phyloP scores from a whole-genome alignment of 75 land plant genomes.

The Pinus tabuliformis region DNA sequence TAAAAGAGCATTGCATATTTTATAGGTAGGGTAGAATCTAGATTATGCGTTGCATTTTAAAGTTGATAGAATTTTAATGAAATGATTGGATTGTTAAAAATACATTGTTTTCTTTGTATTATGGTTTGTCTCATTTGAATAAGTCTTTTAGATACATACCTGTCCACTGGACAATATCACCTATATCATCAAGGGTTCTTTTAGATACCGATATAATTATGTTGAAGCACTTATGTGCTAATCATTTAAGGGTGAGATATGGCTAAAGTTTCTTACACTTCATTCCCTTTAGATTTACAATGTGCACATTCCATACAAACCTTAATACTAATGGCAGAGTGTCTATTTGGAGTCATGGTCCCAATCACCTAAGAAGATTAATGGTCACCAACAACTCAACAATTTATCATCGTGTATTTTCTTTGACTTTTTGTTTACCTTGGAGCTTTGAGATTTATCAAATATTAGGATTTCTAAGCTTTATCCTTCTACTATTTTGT shows the following conservation, averaged over 20 bases:
- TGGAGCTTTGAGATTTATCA: neutral
- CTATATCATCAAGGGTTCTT: neutral
- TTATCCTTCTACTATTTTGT: neutral
- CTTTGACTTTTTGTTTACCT: neutral
- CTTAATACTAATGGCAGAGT: neutral
- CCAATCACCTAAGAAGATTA: neutral
- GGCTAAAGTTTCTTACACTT: neutral
- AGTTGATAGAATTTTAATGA: neutral
- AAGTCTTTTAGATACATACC: neutral
- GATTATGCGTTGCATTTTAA: neutral
- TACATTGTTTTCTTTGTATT: neutral
- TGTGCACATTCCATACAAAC: neutral
- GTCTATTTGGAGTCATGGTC: neutral
- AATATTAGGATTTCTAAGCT: too few species aligned
- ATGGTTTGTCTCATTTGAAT: neutral
- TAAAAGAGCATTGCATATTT: conserved; percentile 75
- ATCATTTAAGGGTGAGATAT: neutral
- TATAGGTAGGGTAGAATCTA: conserved; percentile 49
- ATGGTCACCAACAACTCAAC: neutral
- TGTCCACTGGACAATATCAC: neutral
- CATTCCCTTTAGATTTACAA: neutral
- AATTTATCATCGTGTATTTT: neutral
- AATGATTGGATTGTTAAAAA: neutral
- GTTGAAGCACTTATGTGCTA: neutral
- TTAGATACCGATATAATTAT: neutral